A percentile compares a stretch with the other conserved stretches of the same genome.
phyloP scores from a whole-genome alignment of 2,329 filamentous ascomycete genomes.

The Hypoxylon sp. region DNA sequence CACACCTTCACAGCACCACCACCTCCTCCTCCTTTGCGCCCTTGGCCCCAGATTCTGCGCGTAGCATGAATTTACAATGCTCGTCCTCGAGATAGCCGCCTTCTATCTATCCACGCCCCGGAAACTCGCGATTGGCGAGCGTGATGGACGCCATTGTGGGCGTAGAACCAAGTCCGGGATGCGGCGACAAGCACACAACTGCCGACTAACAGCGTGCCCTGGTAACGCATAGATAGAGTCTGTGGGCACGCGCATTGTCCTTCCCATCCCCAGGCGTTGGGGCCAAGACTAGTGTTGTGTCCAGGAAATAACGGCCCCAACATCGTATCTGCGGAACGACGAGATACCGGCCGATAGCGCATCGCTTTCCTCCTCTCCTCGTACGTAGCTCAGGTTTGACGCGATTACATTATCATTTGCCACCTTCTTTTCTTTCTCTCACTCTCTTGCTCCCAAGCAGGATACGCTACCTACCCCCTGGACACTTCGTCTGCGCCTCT shows the following conservation, averaged over 20 bases:
- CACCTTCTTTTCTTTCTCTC: conserved; percentile 8
- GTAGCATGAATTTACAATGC: conserved; percentile 21
- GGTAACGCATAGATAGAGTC: conserved; percentile 3
- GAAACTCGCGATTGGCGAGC: conserved; percentile 12
- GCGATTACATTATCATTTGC: conserved; percentile 20
- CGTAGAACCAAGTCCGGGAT: not conserved
- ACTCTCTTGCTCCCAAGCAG: conserved; percentile 1
- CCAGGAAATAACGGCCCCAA: conserved; percentile 2
- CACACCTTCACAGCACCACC: conserved; percentile 1
- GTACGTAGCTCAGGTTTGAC: conserved; percentile 11
- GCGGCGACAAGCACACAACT: conserved; percentile 11
- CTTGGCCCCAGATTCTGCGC: not conserved
- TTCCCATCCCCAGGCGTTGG: not conserved
- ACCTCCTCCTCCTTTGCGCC: not conserved
- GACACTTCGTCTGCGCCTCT: conserved; percentile 14
- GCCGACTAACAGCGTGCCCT: conserved; percentile 20
- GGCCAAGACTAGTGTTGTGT: conserved; percentile 18
- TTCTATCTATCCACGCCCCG: not conserved
- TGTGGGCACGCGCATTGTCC: conserved; percentile 26
- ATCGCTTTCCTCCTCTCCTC: not conserved
- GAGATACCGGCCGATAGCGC: not conserved
- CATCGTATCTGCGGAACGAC: conserved; percentile 1
- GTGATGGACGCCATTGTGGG: conserved; percentile 10
- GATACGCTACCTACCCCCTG: not conserved
- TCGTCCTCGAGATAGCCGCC: conserved; percentile 11